Conservation (phyloP, 2,329 filamentous ascomycete species). For the Raffaelea albimanens region DNA sequence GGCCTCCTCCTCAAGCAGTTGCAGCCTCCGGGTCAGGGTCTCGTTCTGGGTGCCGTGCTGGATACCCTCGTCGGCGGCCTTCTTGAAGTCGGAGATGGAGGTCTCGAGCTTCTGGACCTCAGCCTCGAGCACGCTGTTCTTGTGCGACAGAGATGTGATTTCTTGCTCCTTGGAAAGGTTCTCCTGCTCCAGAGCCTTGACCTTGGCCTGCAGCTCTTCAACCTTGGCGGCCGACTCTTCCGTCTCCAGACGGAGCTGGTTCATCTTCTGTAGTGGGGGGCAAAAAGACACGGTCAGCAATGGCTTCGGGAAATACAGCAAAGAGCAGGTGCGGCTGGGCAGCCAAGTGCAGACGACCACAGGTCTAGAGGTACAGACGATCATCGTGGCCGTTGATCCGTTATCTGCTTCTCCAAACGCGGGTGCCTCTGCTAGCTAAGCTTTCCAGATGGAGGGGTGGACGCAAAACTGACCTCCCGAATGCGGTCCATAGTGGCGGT, state of each 20-base stretch:
- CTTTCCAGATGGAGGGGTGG: constrained; percentile 3
- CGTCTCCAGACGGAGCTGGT: constrained; percentile 84
- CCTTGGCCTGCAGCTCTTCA: constrained; percentile 77
- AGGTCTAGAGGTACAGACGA: no score
- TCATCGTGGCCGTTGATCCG: no score
- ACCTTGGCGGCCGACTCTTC: constrained; percentile 74
- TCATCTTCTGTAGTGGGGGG: constrained; percentile 67
- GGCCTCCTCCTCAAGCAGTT: constrained; percentile 95
- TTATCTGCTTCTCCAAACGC: no score
- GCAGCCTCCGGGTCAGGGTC: constrained; percentile 79
- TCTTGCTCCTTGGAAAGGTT: constrained; percentile 96
- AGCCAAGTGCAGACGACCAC: not conserved
- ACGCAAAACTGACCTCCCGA: constrained; percentile 62
- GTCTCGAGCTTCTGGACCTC: constrained; percentile 91
- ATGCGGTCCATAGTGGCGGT: constrained; percentile 67
- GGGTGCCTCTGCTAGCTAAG: not conserved
- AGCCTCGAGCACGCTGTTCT: constrained; percentile 79
- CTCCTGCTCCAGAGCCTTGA: constrained; percentile 90
- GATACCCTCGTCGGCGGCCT: constrained; percentile 69
- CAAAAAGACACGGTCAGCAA: not conserved
- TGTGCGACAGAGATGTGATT: constrained; percentile 92
- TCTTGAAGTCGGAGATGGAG: constrained; percentile 78
- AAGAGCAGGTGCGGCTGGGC: not conserved
- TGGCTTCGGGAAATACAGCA: constrained; percentile 6
- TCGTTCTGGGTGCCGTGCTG: constrained; percentile 86